phyloP scores from a whole-genome alignment of 2,329 filamentous ascomycete species.

The Fonsecaea monophora region DNA sequence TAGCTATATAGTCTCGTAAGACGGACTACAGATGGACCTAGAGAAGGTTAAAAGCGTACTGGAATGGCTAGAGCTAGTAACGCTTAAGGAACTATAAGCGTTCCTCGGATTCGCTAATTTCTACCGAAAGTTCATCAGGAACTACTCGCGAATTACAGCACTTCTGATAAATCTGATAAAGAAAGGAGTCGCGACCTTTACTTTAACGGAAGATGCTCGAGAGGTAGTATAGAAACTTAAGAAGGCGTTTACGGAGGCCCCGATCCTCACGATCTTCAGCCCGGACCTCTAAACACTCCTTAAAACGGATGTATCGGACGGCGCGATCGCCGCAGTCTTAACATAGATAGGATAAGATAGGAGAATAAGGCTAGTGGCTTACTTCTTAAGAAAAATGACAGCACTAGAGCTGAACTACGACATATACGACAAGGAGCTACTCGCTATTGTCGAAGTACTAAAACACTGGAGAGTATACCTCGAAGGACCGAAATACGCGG shows the following conservation, averaged over 20 bases:
- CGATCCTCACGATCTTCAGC: constrained; percentile 33
- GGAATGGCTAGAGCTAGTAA: no score
- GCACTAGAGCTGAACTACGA: background rate
- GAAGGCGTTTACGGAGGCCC: constrained; percentile 17
- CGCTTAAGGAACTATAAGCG: background rate
- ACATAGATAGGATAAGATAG: constrained; percentile 15
- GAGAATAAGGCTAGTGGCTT: constrained; percentile 26
- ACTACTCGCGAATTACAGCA: background rate
- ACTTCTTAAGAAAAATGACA: constrained; percentile 7
- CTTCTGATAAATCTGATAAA: background rate
- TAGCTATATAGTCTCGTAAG: no score
- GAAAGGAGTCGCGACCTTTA: constrained; percentile 3
- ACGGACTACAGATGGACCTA: no score
- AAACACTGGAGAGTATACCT: constrained; percentile 34
- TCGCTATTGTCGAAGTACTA: constrained; percentile 32
- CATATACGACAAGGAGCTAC: constrained; percentile 36
- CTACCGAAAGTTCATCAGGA: constrained; percentile 12
- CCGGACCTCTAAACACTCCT: constrained; percentile 18
- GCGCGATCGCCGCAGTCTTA: constrained; percentile 21
- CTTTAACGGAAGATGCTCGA: background rate
- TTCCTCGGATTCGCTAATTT: background rate
- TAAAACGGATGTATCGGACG: constrained; percentile 30
- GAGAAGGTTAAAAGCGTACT: no score
- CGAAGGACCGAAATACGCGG: constrained; percentile 7
- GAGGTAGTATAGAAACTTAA: constrained; percentile 16